Base-by-base conservation (phyloP, 768 basidiomycete species). In the Mycena belliarum region DNA sequence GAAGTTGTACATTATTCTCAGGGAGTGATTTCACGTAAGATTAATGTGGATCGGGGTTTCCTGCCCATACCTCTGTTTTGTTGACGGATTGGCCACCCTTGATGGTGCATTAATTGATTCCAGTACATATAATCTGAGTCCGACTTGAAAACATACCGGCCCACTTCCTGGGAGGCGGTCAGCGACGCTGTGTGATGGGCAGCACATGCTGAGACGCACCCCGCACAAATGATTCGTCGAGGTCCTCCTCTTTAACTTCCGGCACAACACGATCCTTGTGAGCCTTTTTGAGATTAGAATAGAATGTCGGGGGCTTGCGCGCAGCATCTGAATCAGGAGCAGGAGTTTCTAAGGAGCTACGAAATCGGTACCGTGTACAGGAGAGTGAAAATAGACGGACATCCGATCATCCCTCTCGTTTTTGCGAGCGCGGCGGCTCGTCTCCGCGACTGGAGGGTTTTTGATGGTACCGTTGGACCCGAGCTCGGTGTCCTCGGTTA, bases 1-100 rank as follows among this genome's bases (percentile, higher is more conserved):
- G 74, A 26, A 98, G 78, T 68, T 94, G 93, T 25, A 96, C 94
- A 68, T 92, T 90, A 72, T 95, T 87, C 77, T 88, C 83, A 58
- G 29, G 6, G 29, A 12, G 29, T 32, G 7, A 32, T 6, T 32
- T 32, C 29, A 6, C 29, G 29, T 32, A 32, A 32, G 29, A 32
- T 32, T 6, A 32, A 32, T 12, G 29, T 32, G 29, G 29, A 32
- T 6, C 7, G 12, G 12, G 6, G 12, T 32, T 32, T 32, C 29
- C 12, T 12, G 6, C 7, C 12, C 29, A 6, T 32, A 32, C 29
- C 29, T 32, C 29, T 6, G 92, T 93, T 76, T 97, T 98, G 79
- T 98, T 96, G 69, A 96, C 87, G 25, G 93, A 94, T 79, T 98
- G 95, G n/a, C 95, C 95, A 26, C 95, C 95, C 81, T 32, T 82